Evolutionary conservation across 345 rosid species (phyloP).

Genomic region (Eucalyptus urophylla): DNA sequence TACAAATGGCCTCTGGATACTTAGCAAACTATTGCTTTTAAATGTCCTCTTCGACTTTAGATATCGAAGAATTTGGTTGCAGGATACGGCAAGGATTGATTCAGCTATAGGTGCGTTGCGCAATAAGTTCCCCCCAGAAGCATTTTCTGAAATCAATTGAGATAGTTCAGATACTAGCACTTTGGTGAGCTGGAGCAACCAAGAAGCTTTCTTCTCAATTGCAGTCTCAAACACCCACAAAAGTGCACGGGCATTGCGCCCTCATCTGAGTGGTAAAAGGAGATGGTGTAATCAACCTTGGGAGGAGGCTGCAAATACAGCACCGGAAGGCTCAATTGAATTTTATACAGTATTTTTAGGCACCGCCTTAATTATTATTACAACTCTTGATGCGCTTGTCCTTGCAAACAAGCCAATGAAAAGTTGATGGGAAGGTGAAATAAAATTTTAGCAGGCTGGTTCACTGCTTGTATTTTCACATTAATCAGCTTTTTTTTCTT

Average conservation of each 20-base stretch:
- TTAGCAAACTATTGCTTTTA: not conserved
- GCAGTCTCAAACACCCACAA: not conserved
- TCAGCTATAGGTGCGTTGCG: slow-evolving; percentile 35
- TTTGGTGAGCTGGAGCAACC: not conserved
- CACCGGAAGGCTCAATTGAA: not conserved
- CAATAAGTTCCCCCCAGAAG: slow-evolving; percentile 38
- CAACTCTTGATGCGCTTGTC: not conserved
- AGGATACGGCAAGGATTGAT: slow-evolving; percentile 46
- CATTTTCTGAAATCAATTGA: slow-evolving; percentile 20
- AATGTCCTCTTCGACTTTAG: not conserved
- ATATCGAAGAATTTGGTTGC: not conserved
- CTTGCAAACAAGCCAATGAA: not conserved
- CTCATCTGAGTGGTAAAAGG: not conserved
- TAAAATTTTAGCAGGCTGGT: not conserved
- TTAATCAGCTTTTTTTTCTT: not conserved
- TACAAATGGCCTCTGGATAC: slow-evolving; percentile 4
- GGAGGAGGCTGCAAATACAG: not conserved
- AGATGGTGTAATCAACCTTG: not conserved
- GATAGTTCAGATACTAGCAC: not conserved
- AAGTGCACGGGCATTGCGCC: not conserved
- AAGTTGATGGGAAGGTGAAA: not conserved
- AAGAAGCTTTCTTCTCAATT: not conserved
- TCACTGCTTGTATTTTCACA: not conserved
- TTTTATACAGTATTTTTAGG: not conserved
- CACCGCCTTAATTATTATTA: not conserved